Evolutionary conservation across 2,329 filamentous ascomycete genomes (phyloP), one percentile per base, ranked within the genome.

Genomic region (Penicillium sp.): DNA sequence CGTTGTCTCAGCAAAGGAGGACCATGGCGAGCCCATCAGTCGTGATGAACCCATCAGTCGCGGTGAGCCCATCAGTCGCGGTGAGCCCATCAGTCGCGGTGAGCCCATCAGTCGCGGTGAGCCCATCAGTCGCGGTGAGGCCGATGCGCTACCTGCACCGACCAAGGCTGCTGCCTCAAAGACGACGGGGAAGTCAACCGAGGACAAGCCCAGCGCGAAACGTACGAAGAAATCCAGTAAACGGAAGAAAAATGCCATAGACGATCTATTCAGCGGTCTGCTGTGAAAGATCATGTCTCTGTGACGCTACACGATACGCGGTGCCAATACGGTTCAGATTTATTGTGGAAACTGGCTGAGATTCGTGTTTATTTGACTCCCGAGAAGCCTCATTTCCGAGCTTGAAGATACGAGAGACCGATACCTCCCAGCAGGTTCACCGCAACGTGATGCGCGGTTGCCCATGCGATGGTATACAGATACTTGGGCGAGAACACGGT

Each of bases 401-500:
- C 45, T 25, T 40, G 37, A 37, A 59, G 41, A 28, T 39, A 37
- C 6, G 51, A 41, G 32, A 57, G 52, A 38, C 51, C 40, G 4
- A 57, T 18, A 27, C 82, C 77, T 1, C 82, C 83, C 4, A 80
- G 74, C 29, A 91, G 60, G 67, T 92, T 90, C 38, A 92, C 75
- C 32, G 80, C 66, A 53, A 91, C 66, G 79, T 98, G 92, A 74
- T 91, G 89, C 6, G 82, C 88, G 40, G 92, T 65, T 54, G 81
- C 83, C 95, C 93, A 98, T 12, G 87, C 89, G 77, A 93, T 86
- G 56, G 84, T 88, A 68, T 95, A 98, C 58, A 98, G 73, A 69
- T 91, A 97, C 70, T 97, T 98, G 0, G 93, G 93, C 56, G 89
- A 95, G 70, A 98, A 98, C 9, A 98, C 93, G 0, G 92, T 97